These are phyloP conservation scores for Pichia sp. DNA, from an alignment of 1,139 yeast genomes.

Conservation along the genomic window DNA sequence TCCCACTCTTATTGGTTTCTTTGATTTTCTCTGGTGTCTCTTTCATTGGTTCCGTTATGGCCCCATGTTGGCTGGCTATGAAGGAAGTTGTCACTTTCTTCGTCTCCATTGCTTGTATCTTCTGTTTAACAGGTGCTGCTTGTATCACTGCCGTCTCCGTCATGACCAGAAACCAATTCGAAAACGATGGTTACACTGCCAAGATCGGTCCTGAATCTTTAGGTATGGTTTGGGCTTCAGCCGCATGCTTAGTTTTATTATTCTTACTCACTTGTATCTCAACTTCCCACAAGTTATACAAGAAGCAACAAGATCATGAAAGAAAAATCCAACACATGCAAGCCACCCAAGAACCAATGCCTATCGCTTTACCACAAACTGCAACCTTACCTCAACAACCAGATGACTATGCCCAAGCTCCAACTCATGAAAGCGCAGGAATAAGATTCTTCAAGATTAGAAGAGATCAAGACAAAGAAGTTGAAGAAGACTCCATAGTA, in stretches of 20 bases:
- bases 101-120: slow-evolving; percentile 49
- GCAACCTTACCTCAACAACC: neutral
- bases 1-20: slow-evolving; percentile 63
- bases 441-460: slow-evolving; percentile 77
- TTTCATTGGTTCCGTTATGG: slow-evolving; percentile 32
- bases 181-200: slow-evolving; percentile 40
- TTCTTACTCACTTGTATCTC: slow-evolving; percentile 57
- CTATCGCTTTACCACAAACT: slow-evolving; percentile 2
- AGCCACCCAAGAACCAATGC: slow-evolving; percentile 4
- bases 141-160: slow-evolving; percentile 68
- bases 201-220: slow-evolving; percentile 55
- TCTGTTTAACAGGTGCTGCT: slow-evolving; percentile 58
- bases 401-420: slow-evolving; percentile 16
- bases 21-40: slow-evolving; percentile 55
- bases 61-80: slow-evolving; percentile 43
- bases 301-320: slow-evolving; percentile 35
- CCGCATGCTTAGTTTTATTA: slow-evolving; percentile 50
- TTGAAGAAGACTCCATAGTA: slow-evolving; percentile 28
- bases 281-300: slow-evolving; percentile 47
- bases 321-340: slow-evolving; percentile 7
- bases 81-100: slow-evolving; percentile 56
- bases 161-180: slow-evolving; percentile 63
- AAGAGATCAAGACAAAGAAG: slow-evolving; percentile 41
- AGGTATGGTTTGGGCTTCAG: slow-evolving; percentile 72
- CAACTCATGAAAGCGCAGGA: slow-evolving; percentile 41